Evolutionary conservation across 2,329 filamentous ascomycete genomes (phyloP).

Genomic region (Clonostachys chloroleuca): DNA sequence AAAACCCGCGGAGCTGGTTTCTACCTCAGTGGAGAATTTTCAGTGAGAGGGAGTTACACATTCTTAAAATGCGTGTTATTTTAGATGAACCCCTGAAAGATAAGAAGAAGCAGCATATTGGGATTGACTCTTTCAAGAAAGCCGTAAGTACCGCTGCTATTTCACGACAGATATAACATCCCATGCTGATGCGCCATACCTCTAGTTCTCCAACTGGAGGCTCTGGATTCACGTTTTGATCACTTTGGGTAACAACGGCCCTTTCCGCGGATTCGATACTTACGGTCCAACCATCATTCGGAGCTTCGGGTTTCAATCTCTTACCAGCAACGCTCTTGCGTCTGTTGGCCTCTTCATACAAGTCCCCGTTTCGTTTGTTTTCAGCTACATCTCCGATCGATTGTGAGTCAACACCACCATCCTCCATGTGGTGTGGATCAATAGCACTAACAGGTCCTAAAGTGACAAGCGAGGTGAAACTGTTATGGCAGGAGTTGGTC

Average conservation of each 20-base stretch:
- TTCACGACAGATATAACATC: background rate
- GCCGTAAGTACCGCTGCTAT: constrained; percentile 18
- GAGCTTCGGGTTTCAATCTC: constrained; percentile 42
- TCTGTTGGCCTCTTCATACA: constrained; percentile 49
- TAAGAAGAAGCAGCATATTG: constrained; percentile 42
- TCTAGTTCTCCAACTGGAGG: constrained; percentile 41
- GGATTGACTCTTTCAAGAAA: constrained; percentile 35
- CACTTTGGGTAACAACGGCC: constrained; percentile 41
- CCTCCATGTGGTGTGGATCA: background rate
- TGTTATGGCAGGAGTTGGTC: constrained; percentile 40
- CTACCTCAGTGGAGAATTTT: constrained; percentile 26
- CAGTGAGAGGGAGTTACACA: constrained; percentile 31
- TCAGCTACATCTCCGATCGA: constrained; percentile 47
- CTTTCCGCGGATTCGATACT: constrained; percentile 41
- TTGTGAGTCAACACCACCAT: constrained; percentile 29
- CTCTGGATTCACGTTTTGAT: constrained; percentile 47
- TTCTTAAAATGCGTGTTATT: constrained; percentile 32
- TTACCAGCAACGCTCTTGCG: constrained; percentile 47
- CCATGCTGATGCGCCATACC: background rate
- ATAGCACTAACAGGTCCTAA: background rate
- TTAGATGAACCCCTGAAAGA: constrained; percentile 38
- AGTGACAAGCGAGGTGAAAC: constrained; percentile 46
- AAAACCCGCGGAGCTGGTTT: constrained; percentile 34
- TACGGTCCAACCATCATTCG: constrained; percentile 50
- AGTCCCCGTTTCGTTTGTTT: constrained; percentile 44